Conservation (phyloP, 257 asterid species). For the Ilex asprella region DNA sequence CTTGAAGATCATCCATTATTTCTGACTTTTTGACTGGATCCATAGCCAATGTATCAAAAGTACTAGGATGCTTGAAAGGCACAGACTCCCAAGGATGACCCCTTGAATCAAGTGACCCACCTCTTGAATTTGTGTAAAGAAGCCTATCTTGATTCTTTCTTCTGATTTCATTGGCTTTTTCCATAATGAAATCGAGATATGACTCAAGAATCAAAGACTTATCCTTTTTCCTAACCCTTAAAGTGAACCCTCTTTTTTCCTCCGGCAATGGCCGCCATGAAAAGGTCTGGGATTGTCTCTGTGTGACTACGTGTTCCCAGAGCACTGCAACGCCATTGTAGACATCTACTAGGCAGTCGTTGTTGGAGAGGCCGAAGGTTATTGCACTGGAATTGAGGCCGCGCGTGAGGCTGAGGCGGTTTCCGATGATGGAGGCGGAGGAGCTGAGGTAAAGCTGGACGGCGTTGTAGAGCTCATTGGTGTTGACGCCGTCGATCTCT, state of each 20-base stretch:
- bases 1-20: slow-evolving; percentile 27
- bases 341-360: slow-evolving; percentile 42
- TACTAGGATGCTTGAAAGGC: slow-evolving; percentile 56
- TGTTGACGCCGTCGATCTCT: slow-evolving; percentile 64
- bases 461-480: slow-evolving; percentile 67
- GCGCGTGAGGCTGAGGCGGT: slow-evolving; percentile 54
- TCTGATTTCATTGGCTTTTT: slow-evolving; percentile 7
- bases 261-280: slow-evolving; percentile 60
- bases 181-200: slow-evolving; percentile 6
- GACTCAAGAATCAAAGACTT: slow-evolving; percentile 35
- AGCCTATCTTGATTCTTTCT: slow-evolving; percentile 6
- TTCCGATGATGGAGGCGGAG: slow-evolving; percentile 54
- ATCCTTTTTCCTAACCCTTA: slow-evolving; percentile 24
- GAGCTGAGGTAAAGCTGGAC: slow-evolving; percentile 58
- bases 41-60: slow-evolving; percentile 31
- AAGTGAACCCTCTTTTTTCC: slow-evolving; percentile 42
- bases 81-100: slow-evolving; percentile 41
- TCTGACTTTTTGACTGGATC: slow-evolving; percentile 28
- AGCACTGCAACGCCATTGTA: slow-evolving; percentile 36
- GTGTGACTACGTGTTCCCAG: slow-evolving; percentile 57
- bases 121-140: slow-evolving; percentile 7
- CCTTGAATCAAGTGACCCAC: slow-evolving; percentile 3
- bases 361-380: slow-evolving; percentile 55
- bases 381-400: slow-evolving; percentile 51
- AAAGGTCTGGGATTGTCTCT: slow-evolving; percentile 40